Conservation (phyloP, 1,139 yeast species). For the Oligophagozyma castellii region DNA sequence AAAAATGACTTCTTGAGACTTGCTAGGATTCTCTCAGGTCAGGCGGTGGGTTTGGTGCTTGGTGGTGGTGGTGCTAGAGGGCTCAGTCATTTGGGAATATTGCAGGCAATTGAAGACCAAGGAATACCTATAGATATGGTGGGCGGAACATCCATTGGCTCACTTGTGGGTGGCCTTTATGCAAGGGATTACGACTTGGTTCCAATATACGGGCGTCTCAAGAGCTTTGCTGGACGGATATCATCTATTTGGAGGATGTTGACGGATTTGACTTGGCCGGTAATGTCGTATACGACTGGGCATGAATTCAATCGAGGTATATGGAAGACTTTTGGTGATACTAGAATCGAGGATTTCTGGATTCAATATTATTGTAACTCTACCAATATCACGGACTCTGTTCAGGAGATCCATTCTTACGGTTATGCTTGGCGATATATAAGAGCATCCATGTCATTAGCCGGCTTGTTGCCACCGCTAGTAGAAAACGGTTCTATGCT, state of each 20-base stretch:
- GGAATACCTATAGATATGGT: conserved; percentile 90
- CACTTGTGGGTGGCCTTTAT: conserved; percentile 89
- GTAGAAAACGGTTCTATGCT: conserved; percentile 85
- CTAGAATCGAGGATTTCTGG: conserved; percentile 95
- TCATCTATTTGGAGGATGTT: conserved; percentile 78
- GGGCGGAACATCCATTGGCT: conserved; percentile 95
- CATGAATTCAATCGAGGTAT: conserved; percentile 94
- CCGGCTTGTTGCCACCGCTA: conserved; percentile 85
- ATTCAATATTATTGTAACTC: conserved; percentile 77
- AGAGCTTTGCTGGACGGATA: conserved; percentile 71
- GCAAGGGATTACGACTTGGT: conserved; percentile 87
- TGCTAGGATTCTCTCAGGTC: conserved; percentile 81
- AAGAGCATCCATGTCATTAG: conserved; percentile 92
- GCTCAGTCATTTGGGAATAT: conserved; percentile 78
- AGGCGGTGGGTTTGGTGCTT: conserved; percentile 83
- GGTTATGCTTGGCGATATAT: conserved; percentile 96
- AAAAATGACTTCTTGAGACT: conserved; percentile 81
- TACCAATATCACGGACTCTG: conserved; percentile 89
- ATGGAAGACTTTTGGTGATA: conserved; percentile 89
- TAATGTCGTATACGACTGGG: conserved; percentile 90
- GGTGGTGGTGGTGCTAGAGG: conserved; percentile 99
- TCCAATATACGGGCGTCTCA: conserved; percentile 80
- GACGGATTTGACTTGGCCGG: conserved; percentile 81
- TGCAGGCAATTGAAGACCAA: conserved; percentile 82
- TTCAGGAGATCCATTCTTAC: conserved; percentile 84